Evolutionary conservation across 768 basidiomycete species (phyloP).

Genomic region (Panaeolus papilionaceus): DNA sequence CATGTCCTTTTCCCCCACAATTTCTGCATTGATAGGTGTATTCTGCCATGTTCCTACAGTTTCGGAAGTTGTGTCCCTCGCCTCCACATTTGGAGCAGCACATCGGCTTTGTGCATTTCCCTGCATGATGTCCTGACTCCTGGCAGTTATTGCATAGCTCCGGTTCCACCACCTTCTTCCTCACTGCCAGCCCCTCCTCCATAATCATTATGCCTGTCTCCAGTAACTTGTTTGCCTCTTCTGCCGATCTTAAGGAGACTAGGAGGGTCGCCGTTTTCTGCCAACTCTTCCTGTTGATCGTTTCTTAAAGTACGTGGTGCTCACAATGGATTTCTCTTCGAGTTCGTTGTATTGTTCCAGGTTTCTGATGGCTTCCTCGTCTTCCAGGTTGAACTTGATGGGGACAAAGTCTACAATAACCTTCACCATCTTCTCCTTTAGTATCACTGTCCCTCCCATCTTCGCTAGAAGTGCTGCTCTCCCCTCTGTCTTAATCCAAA

Average conservation of each 20-base stretch:
- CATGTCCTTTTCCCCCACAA: background rate
- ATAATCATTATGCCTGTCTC: background rate
- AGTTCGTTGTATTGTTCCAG: background rate
- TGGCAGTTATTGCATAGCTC: conserved; percentile 1
- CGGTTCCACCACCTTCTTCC: conserved; percentile 6
- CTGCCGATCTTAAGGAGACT: background rate
- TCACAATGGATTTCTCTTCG: background rate
- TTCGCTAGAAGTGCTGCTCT: background rate
- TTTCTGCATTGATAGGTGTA: no score
- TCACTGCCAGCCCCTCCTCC: background rate
- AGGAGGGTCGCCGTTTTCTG: background rate
- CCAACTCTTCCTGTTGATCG: no score
- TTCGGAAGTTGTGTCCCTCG: background rate
- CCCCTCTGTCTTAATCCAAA: conserved; percentile 4
- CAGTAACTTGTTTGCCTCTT: background rate
- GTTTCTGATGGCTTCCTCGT: background rate
- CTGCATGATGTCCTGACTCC: background rate
- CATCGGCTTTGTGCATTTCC: background rate
- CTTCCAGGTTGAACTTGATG: background rate
- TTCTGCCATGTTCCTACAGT: background rate
- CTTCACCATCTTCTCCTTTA: background rate
- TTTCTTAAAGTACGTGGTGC: background rate
- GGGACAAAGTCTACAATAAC: background rate
- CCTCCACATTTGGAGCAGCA: background rate
- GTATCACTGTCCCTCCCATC: background rate